Evolutionary conservation across 441 rosid genomes (phyloP).

Genomic region (Viola pubescens): DNA sequence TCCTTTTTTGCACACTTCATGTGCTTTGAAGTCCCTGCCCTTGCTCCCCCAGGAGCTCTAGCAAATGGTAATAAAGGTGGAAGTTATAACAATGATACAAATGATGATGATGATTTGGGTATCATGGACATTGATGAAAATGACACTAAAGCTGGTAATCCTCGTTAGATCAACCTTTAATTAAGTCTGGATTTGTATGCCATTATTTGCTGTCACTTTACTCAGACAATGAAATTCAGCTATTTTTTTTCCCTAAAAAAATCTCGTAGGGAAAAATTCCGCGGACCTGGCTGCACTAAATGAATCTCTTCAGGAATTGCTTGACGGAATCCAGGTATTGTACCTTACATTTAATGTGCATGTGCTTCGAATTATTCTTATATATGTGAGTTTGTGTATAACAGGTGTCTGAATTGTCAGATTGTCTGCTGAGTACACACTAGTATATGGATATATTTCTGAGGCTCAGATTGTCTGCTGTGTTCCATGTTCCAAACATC

Average conservation of each 20-base stretch:
- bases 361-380: not conserved
- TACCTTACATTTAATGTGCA: not conserved
- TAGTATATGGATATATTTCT: too few relatives aligned
- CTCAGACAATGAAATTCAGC: slow-evolving; percentile 6
- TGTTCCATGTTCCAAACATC: too few relatives aligned
- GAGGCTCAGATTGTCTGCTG: too few relatives aligned
- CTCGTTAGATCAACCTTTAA: slow-evolving; percentile 13
- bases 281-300: slow-evolving; percentile 47
- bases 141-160: slow-evolving; percentile 65
- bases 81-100: slow-evolving; percentile 51
- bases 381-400: not conserved
- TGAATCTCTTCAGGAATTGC: slow-evolving; percentile 95
- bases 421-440: too few relatives aligned
- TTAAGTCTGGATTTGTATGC: slow-evolving; percentile 14
- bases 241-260: slow-evolving; percentile 18
- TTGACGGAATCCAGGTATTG: slow-evolving; percentile 90
- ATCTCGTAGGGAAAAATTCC: slow-evolving; percentile 44
- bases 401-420: too few relatives aligned
- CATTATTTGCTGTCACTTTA: slow-evolving; percentile 13
- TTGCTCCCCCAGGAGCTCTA: slow-evolving; percentile 80
- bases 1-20: slow-evolving; percentile 97
- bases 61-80: slow-evolving; percentile 58
- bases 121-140: slow-evolving; percentile 95
- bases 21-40: slow-evolving; percentile 99
- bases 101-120: slow-evolving; percentile 76